A percentile compares a stretch with the other conserved stretches of the same genome.
phyloP scores from a whole-genome alignment of 2,329 filamentous ascomycete species.

The Verticillium albo-atrum region DNA sequence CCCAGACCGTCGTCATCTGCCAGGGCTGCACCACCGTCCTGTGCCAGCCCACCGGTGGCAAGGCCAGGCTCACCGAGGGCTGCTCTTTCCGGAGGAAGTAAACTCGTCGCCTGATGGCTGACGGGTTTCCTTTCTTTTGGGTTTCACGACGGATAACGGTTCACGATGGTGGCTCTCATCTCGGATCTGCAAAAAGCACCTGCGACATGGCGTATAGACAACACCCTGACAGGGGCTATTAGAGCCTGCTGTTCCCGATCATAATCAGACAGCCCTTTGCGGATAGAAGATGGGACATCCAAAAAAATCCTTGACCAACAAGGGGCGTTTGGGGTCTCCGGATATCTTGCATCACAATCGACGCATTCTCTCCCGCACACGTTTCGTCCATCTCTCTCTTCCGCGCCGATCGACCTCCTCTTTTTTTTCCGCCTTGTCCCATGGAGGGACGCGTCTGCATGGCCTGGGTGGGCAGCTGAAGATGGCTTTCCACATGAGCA shows the following conservation, averaged over 20 bases:
- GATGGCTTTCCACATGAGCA: conserved; percentile 52
- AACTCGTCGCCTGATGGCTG: conserved; percentile 45
- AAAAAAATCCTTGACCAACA: conserved; percentile 51
- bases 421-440: conserved; percentile 4
- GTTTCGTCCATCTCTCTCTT: background rate
- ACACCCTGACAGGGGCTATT: conserved; percentile 26
- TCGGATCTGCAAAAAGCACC: conserved; percentile 54
- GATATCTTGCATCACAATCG: conserved; percentile 70
- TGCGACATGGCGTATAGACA: conserved; percentile 48
- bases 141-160: conserved; percentile 44
- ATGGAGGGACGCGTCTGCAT: conserved; percentile 33
- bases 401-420: conserved; percentile 23
- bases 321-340: conserved; percentile 72
- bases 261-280: conserved; percentile 45
- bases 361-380: conserved; percentile 1
- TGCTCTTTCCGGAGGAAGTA: conserved; percentile 99
- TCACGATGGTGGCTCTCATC: conserved; percentile 36
- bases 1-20: conserved; percentile 99
- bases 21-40: conserved; percentile 98
- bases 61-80: conserved; percentile 97
- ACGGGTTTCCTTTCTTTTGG: conserved; percentile 42
- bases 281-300: conserved; percentile 69
- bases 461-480: conserved; percentile 51
- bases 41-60: conserved; percentile 99
- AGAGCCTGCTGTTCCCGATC: conserved; percentile 31